Conservation (phyloP, 202 grass and related monocot species). For the Schoenoplectus triqueter region DNA sequence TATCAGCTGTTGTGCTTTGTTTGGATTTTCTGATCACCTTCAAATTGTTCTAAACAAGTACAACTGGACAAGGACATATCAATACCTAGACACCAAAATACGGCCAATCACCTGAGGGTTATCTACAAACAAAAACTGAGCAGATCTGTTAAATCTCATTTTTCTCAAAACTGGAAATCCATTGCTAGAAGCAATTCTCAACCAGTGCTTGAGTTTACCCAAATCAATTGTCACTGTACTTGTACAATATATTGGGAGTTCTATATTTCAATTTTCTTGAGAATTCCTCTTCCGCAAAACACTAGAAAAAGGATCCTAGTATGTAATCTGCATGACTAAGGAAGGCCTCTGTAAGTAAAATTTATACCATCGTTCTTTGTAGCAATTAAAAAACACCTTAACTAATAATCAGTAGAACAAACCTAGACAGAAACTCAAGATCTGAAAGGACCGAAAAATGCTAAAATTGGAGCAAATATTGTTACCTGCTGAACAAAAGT, state of each 20-base stretch:
- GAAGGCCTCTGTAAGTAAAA: neutral
- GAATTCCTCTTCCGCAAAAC: neutral
- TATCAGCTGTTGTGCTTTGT: neutral
- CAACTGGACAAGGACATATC: neutral
- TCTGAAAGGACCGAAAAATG: too few relatives aligned
- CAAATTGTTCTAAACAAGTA: neutral
- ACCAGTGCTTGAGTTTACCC: neutral
- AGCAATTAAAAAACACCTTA: neutral
- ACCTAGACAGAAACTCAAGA: too few relatives aligned
- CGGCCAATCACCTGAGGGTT: neutral
- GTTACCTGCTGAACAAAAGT: constrained; percentile 69
- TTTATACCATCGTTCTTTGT: neutral
- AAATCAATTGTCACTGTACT: neutral
- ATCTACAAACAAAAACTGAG: neutral
- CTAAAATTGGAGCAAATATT: too few relatives aligned
- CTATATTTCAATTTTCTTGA: neutral
- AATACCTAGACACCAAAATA: neutral
- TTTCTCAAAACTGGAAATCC: neutral
- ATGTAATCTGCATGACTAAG: too few relatives aligned
- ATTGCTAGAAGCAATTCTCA: neutral
- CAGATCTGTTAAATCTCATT: neutral
- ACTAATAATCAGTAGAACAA: too few relatives aligned
- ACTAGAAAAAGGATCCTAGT: neutral
- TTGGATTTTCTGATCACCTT: neutral
- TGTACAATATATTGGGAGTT: neutral